Conservation (phyloP, 116 monocot species). For the Thalassia testudinum region DNA sequence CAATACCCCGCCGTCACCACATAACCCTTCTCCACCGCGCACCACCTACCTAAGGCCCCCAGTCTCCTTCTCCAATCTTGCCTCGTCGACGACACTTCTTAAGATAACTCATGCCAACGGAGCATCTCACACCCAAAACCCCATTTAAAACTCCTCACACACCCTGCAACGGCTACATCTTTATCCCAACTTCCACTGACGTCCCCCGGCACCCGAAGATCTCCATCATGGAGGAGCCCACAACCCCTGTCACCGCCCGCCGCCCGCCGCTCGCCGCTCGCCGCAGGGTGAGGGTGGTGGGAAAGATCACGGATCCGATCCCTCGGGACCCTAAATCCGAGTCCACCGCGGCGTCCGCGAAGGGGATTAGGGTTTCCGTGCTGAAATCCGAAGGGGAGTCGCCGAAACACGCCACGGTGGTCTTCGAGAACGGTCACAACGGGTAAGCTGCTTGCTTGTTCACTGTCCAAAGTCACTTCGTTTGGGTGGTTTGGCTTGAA, state of each 20-base stretch:
- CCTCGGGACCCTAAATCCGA: not conserved
- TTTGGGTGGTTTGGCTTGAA: not conserved
- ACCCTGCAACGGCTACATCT: no score
- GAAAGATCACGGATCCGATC: conserved; percentile 15
- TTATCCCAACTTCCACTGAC: no score
- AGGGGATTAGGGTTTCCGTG: conserved; percentile 8
- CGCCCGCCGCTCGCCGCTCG: not conserved
- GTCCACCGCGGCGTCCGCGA: not conserved
- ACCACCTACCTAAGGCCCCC: no score
- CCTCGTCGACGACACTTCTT: no score
- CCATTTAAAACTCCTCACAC: no score
- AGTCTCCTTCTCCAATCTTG: no score
- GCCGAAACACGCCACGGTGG: conserved; percentile 5
- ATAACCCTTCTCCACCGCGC: no score
- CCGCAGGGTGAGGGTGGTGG: conserved; percentile 24
- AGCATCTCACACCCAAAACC: no score
- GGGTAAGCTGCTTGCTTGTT: conserved; percentile 4
- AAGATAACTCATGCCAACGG: no score
- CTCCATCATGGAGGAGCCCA: not conserved
- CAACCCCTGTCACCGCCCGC: not conserved
- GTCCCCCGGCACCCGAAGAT: no score
- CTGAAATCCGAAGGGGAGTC: conserved; percentile 11
- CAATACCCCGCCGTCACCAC: no score
- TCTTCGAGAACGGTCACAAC: not conserved
- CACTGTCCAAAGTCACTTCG: not conserved